Conservation (phyloP, 2,329 filamentous ascomycete genomes). For the Calonectria honghensis region DNA sequence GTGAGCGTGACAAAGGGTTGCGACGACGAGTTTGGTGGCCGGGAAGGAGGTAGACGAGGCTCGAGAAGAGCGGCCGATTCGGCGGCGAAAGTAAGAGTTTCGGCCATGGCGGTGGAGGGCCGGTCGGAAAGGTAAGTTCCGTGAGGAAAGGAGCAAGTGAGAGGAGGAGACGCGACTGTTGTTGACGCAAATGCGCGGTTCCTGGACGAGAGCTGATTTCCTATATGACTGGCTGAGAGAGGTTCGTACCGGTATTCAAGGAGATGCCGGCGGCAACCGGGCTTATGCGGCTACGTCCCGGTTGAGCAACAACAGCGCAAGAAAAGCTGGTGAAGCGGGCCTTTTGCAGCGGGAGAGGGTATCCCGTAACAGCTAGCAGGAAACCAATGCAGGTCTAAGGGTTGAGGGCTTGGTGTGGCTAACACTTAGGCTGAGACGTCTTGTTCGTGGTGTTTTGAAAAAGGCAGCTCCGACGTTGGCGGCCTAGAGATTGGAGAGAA, state of each 20-base stretch:
- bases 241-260: slow-evolving; percentile 12
- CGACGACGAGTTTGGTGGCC: slow-evolving; percentile 4
- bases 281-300: slow-evolving; percentile 23
- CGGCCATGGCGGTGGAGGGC: slow-evolving; percentile 55
- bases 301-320: slow-evolving; percentile 22
- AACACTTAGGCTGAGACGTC: slow-evolving; percentile 10
- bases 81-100: slow-evolving; percentile 59
- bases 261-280: slow-evolving; percentile 47
- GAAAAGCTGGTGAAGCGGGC: slow-evolving; percentile 32
- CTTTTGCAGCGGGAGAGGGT: slow-evolving; percentile 1
- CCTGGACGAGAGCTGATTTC: slow-evolving; percentile 21
- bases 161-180: neutral
- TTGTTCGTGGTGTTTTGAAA: neutral
- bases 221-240: slow-evolving; percentile 34
- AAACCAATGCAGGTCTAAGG: slow-evolving; percentile 32
- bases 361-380: slow-evolving; percentile 18
- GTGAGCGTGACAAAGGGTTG: slow-evolving; percentile 84
- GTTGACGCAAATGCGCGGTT: slow-evolving; percentile 27
- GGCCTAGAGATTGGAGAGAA: slow-evolving; percentile 1
- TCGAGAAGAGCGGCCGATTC: slow-evolving; percentile 58
- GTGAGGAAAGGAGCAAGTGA: neutral
- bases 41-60: slow-evolving; percentile 56
- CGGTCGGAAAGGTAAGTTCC: neutral
- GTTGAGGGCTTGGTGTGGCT: slow-evolving; percentile 6
- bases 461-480: neutral